Evolutionary conservation across 176 grass and related monocot species (phyloP), one percentile per base, ranked within the genome.

Genomic region (Luzula sylvatica): DNA sequence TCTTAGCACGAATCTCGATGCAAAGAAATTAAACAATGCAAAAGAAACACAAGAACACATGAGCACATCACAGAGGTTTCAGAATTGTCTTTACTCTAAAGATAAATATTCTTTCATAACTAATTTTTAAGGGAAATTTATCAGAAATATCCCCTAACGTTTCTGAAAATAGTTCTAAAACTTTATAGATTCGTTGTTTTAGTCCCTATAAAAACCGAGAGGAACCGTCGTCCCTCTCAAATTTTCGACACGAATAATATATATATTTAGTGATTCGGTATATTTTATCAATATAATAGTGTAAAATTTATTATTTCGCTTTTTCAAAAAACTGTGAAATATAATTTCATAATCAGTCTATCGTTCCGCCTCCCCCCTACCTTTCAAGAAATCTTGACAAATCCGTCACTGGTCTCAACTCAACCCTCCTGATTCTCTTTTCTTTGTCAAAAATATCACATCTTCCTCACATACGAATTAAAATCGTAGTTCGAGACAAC

Each of bases 21-120:
- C n/a, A n/a, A n/a, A 46, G 19, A 61, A 46, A 27, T 28, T 26
- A 42, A n/a, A 61, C 40, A 61, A 61, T 14, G 22, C 35, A 61
- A 45, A 46, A 61, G 22, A 44, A 46, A 25, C 38, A 28, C 20
- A 1, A 35, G 30, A 35, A 6, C 18, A 61, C 38, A 59, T 23
- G 38, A 7, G 11, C 56, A 43, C 23, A 25, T 43, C 22, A 42
- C 30, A 22, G 38, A 44, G 38, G 20, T 29, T 30, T 46, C 24
- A 30, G 3, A 48, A 29, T 63, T 28, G 15, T 16, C 23, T 63
- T 46, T 26, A 30, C 23, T 48, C 46, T 63, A 20, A 20, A 46
- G n/a, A 11, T 12, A 63, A 18, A 11, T 14, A 56, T 18, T 46
- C 5, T 14, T 13, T 12, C 5, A 46, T 46, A 4, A 17, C 15